phyloP scores from a whole-genome alignment of 2,329 filamentous ascomycete genomes.

The Cercospora citrullina region DNA sequence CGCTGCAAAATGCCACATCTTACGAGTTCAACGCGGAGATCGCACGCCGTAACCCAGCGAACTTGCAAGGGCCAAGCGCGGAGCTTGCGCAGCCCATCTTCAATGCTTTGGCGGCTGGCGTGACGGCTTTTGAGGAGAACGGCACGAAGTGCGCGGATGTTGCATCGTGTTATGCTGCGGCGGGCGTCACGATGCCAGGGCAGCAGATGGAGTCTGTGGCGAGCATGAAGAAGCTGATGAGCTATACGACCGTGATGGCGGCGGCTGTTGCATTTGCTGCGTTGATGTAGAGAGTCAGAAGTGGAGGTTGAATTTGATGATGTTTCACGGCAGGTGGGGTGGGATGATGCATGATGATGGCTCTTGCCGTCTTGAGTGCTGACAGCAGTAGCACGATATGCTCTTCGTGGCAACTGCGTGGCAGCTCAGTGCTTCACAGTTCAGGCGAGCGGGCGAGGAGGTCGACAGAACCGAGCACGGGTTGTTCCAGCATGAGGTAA shows the following conservation, averaged over 20 bases:
- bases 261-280: slow-evolving; percentile 8
- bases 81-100: slow-evolving; percentile 7
- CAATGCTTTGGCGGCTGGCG: slow-evolving; percentile 11
- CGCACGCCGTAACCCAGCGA: slow-evolving; percentile 7
- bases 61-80: slow-evolving; percentile 6
- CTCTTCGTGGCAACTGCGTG: background rate
- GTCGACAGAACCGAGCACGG: background rate
- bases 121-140: slow-evolving; percentile 16
- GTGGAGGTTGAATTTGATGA: background rate
- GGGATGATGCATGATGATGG: background rate
- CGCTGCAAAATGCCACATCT: slow-evolving; percentile 16
- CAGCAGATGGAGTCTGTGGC: background rate
- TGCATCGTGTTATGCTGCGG: background rate
- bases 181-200: background rate
- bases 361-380: background rate
- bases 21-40: slow-evolving; percentile 14
- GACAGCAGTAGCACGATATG: background rate
- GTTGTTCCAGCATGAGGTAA: background rate
- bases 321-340: background rate
- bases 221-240: background rate
- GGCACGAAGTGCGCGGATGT: slow-evolving; percentile 1
- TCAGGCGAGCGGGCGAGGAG: background rate
- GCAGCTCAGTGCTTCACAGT: background rate
- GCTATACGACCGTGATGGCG: slow-evolving; percentile 1
- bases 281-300: slow-evolving; percentile 1